phyloP scores from a whole-genome alignment of 1,284 basidiomycete genomes.

The Phellopilus nigrolimitatus region DNA sequence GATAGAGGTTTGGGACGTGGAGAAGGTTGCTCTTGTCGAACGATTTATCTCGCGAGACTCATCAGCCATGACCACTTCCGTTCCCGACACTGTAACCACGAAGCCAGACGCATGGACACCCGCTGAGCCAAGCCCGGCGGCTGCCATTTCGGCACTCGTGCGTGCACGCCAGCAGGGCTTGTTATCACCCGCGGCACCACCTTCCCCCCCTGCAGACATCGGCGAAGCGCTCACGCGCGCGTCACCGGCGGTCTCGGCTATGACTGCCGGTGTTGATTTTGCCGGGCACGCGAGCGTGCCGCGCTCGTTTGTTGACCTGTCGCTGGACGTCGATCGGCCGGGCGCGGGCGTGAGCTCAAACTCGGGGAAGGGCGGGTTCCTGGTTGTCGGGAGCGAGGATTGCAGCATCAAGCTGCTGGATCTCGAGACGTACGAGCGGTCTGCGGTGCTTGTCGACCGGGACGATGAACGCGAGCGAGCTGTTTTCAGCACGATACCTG shows the following conservation, averaged over 20 bases:
- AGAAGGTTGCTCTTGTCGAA: slow-evolving; percentile 53
- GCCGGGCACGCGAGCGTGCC: slow-evolving; percentile 57
- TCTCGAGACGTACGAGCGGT: slow-evolving; percentile 63
- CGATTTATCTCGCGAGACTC: slow-evolving; percentile 79
- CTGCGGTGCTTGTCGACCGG: slow-evolving; percentile 65
- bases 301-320: slow-evolving; percentile 48
- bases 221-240: slow-evolving; percentile 38
- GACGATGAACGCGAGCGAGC: slow-evolving; percentile 68
- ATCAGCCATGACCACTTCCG: slow-evolving; percentile 26
- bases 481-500: too few species aligned
- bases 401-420: slow-evolving; percentile 82
- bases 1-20: slow-evolving; percentile 33
- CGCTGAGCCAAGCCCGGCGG: slow-evolving; percentile 55
- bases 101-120: slow-evolving; percentile 35
- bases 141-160: slow-evolving; percentile 58
- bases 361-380: slow-evolving; percentile 46
- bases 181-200: not conserved
- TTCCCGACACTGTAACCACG: slow-evolving; percentile 46
- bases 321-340: slow-evolving; percentile 29
- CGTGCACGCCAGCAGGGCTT: slow-evolving; percentile 33
- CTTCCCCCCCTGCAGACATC: slow-evolving; percentile 25
- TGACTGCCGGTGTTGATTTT: slow-evolving; percentile 68
- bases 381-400: slow-evolving; percentile 79
- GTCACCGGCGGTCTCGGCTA: slow-evolving; percentile 56
- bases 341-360: slow-evolving; percentile 28